A percentile compares a stretch with the other conserved stretches of the same genome.
phyloP scores from a whole-genome alignment of 768 basidiomycete genomes.

The Mycena alexandri region DNA sequence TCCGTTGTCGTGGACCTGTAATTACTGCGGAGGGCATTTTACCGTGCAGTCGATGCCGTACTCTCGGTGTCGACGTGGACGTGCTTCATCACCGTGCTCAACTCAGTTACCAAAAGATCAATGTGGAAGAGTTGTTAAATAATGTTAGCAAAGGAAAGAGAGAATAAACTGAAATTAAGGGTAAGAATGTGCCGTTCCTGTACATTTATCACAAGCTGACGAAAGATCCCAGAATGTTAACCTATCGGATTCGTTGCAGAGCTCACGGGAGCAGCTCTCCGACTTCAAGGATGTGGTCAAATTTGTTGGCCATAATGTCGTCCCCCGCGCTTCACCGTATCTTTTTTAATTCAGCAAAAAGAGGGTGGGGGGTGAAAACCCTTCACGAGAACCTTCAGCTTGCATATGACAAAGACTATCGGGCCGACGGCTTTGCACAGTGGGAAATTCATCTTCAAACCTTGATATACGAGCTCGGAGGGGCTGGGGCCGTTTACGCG shows the following conservation, averaged over 20 bases:
- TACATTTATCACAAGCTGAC: not conserved
- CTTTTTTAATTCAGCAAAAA: conserved; percentile 38
- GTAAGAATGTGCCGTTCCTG: not conserved
- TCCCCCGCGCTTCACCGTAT: conserved; percentile 46
- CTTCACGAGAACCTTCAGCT: conserved; percentile 32
- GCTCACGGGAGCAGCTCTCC: not conserved
- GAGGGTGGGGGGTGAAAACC: no score
- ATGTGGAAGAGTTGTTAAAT: not conserved
- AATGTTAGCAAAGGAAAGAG: not conserved
- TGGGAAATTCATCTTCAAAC: conserved; percentile 43
- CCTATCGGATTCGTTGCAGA: conserved; percentile 3
- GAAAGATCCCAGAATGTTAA: not conserved
- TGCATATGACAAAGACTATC: conserved; percentile 39
- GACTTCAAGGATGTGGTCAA: conserved; percentile 20
- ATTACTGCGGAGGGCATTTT: not conserved
- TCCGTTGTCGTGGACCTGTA: not conserved
- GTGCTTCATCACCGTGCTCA: not conserved
- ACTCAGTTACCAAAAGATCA: not conserved
- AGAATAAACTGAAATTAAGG: conserved; percentile 1
- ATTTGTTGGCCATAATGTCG: conserved; percentile 36
- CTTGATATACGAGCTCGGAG: conserved; percentile 45
- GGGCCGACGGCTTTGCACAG: conserved; percentile 37
- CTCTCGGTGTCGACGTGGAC: not conserved
- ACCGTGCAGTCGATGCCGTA: not conserved
- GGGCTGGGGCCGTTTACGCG: no score